A percentile compares a stretch with the other conserved stretches of the same genome.
phyloP scores from a whole-genome alignment of 805 yeast genomes.

The Yamadazyma endophytica region DNA sequence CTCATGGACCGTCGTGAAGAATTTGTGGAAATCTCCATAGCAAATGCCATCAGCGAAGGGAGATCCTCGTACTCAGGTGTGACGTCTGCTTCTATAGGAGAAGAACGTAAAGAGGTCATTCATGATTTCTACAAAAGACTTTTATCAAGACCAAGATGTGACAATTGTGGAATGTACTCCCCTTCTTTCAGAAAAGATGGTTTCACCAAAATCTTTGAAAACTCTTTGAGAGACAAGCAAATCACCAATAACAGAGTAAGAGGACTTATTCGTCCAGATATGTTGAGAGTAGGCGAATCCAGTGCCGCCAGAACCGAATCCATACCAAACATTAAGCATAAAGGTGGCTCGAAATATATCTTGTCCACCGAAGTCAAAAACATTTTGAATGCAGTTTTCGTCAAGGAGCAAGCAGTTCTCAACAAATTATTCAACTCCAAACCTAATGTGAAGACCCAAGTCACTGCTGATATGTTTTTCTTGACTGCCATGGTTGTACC shows the following conservation, averaged over 20 bases:
- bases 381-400: constrained; percentile 70
- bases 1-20: constrained; percentile 58
- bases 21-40: constrained; percentile 68
- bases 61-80: constrained; percentile 63
- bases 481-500: constrained; percentile 88
- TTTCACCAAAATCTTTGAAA: constrained; percentile 85
- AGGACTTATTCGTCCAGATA: constrained; percentile 70
- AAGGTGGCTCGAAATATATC: constrained; percentile 77
- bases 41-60: constrained; percentile 72
- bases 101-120: constrained; percentile 74
- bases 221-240: constrained; percentile 79
- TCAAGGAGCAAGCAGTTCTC: constrained; percentile 63
- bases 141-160: constrained; percentile 81
- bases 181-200: constrained; percentile 96
- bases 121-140: constrained; percentile 73
- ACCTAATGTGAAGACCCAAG: constrained; percentile 51
- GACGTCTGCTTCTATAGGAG: constrained; percentile 78
- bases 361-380: constrained; percentile 84
- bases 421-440: constrained; percentile 77
- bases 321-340: constrained; percentile 53
- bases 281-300: constrained; percentile 35
- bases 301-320: constrained; percentile 15
- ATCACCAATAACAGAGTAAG: constrained; percentile 74
- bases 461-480: constrained; percentile 79
- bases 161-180: constrained; percentile 92